Conservation (phyloP, 2,329 filamentous ascomycete species). For the Colletotrichum sojae region DNA sequence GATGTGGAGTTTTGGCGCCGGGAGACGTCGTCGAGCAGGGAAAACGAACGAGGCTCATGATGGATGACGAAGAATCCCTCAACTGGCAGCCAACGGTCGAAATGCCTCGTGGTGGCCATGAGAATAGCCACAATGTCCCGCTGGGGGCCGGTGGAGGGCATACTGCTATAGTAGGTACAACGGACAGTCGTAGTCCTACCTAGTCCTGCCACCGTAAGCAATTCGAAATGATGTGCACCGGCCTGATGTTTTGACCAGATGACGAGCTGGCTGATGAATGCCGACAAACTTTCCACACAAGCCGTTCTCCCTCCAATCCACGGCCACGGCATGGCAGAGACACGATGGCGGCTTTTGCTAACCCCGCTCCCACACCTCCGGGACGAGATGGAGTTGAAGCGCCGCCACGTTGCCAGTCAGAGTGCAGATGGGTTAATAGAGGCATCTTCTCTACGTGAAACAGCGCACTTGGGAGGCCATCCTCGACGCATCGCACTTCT, state of each 20-base stretch:
- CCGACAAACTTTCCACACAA: conserved; percentile 31
- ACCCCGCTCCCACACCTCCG: conserved; percentile 20
- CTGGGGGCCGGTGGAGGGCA: conserved; percentile 4
- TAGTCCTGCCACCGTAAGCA: conserved; percentile 15
- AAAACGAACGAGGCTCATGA: conserved; percentile 37
- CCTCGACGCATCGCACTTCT: conserved; percentile 18
- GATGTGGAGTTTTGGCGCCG: conserved; percentile 34
- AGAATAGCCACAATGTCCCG: background rate
- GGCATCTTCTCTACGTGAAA: conserved; percentile 39
- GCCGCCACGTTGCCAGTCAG: conserved; percentile 1
- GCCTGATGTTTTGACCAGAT: conserved; percentile 18
- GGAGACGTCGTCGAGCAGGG: conserved; percentile 27
- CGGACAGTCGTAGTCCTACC: background rate
- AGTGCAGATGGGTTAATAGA: background rate
- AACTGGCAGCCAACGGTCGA: conserved; percentile 24
- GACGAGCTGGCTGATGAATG: conserved; percentile 22
- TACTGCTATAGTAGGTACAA: background rate
- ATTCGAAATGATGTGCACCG: conserved; percentile 15
- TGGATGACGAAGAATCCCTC: conserved; percentile 35
- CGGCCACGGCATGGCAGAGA: conserved; percentile 18
- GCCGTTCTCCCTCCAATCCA: conserved; percentile 37
- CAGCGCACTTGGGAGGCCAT: conserved; percentile 26
- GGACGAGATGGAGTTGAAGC: conserved; percentile 9
- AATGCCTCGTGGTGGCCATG: conserved; percentile 22
- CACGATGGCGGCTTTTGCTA: conserved; percentile 14